phyloP scores from a whole-genome alignment of 352 stramenopile species.

The Globisporangium viniferum region DNA sequence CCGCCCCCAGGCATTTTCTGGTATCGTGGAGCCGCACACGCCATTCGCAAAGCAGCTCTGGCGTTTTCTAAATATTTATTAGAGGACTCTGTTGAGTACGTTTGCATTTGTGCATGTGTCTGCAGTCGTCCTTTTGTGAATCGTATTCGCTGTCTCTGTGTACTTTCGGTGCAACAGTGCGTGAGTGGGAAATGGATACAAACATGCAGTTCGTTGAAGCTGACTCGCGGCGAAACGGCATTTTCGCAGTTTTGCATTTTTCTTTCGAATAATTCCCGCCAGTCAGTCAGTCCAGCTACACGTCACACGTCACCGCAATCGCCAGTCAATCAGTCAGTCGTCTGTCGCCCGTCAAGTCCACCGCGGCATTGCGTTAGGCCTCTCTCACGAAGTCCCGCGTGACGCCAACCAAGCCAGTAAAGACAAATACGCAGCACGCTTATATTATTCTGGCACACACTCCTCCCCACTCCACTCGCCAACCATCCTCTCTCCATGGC shows the following conservation, averaged over 20 bases:
- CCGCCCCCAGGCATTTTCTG: neutral
- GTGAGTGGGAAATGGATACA: neutral
- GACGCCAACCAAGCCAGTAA: neutral
- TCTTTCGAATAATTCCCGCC: neutral
- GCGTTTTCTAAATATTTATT: neutral
- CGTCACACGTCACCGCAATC: neutral
- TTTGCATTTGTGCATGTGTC: neutral
- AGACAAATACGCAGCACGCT: conserved; percentile 9
- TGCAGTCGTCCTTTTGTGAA: neutral
- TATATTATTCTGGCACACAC: conserved; percentile 12
- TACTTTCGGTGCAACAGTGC: neutral
- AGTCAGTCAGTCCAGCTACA: neutral
- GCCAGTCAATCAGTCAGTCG: neutral
- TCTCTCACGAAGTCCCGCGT: neutral
- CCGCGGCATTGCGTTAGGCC: neutral
- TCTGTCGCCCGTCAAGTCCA: neutral
- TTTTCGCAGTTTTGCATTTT: neutral
- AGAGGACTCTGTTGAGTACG: neutral
- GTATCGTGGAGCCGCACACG: neutral
- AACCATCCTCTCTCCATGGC: neutral
- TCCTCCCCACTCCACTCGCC: neutral
- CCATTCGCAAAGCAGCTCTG: neutral
- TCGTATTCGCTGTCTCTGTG: neutral
- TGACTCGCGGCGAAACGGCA: neutral
- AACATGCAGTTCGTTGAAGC: conserved; percentile 4